A percentile compares a stretch with the other conserved stretches of the same genome.
Evolutionary conservation across 148 eudicot genomes (phyloP).

Genomic region (Camellia japonica): DNA sequence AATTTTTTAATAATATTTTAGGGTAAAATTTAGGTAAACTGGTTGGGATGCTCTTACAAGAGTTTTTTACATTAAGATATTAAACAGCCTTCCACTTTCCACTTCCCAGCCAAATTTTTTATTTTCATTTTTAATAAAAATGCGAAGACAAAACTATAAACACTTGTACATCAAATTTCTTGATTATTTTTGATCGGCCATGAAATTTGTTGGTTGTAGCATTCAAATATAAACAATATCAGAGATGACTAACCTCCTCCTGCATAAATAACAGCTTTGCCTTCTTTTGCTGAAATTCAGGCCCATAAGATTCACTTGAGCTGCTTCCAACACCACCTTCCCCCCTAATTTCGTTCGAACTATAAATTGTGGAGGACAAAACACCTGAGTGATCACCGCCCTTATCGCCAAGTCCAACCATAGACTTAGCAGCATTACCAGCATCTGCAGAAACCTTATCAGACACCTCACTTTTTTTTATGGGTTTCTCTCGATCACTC

Average conservation of each 20-base stretch:
- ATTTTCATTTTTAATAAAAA: no score
- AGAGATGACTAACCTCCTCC: constrained; percentile 42
- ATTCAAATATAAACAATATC: background rate
- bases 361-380: constrained; percentile 25
- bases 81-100: no score
- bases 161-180: no score
- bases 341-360: constrained; percentile 24
- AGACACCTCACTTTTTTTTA: constrained; percentile 11
- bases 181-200: no score
- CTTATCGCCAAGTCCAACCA: background rate
- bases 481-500: constrained; percentile 8
- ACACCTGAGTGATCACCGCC: constrained; percentile 33
- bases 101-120: no score
- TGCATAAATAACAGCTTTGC: constrained; percentile 41
- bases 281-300: constrained; percentile 41
- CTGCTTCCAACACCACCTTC: constrained; percentile 21
- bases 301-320: constrained; percentile 24
- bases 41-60: no score
- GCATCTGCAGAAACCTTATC: constrained; percentile 5
- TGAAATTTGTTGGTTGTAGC: no score
- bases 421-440: constrained; percentile 4
- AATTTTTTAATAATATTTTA: no score
- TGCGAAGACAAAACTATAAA: no score
- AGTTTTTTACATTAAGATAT: no score
- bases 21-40: no score